phyloP scores from a whole-genome alignment of 192 early-diverging fungal genomes.

The Coemansia sp. region DNA sequence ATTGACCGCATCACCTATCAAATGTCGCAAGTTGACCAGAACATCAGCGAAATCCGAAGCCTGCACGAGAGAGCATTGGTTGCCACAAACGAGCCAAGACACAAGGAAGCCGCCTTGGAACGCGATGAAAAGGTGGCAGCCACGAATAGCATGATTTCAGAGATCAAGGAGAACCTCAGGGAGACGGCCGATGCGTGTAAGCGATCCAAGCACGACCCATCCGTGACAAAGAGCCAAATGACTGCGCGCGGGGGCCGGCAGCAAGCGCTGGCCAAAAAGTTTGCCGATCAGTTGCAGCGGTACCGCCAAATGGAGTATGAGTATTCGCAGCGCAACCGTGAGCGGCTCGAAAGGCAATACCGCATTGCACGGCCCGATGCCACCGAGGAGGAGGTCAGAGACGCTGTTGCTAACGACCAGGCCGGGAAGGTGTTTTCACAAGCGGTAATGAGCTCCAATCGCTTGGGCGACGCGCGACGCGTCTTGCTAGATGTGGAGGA shows the following conservation, averaged over 20 bases:
- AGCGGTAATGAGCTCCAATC: conserved; percentile 36
- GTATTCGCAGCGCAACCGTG: conserved; percentile 52
- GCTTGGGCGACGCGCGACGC: conserved; percentile 36
- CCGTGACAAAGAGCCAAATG: conserved; percentile 19
- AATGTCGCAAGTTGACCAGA: conserved; percentile 12
- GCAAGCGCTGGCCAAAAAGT: conserved; percentile 35
- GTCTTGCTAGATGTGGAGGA: conserved; percentile 52
- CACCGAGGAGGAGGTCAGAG: conserved; percentile 40
- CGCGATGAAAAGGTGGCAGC: conserved; percentile 13
- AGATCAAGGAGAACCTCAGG: conserved; percentile 19
- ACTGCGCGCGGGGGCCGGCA: conserved; percentile 29
- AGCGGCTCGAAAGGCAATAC: conserved; percentile 50
- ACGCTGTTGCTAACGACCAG: conserved; percentile 45
- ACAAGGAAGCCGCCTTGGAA: conserved; percentile 3
- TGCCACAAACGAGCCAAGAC: conserved; percentile 6
- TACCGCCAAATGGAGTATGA: conserved; percentile 51
- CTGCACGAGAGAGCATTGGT: conserved; percentile 14
- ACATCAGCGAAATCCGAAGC: conserved; percentile 4
- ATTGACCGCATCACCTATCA: conserved; percentile 12
- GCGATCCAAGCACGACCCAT: conserved; percentile 12
- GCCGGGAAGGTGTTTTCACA: conserved; percentile 55
- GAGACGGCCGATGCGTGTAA: conserved; percentile 9
- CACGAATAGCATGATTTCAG: conserved; percentile 13
- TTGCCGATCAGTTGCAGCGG: conserved; percentile 46
- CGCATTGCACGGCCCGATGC: conserved; percentile 50